These are phyloP conservation scores for Phytopythium montanum DNA, from an alignment of 352 stramenopile genomes.

Conservation along the genomic window DNA sequence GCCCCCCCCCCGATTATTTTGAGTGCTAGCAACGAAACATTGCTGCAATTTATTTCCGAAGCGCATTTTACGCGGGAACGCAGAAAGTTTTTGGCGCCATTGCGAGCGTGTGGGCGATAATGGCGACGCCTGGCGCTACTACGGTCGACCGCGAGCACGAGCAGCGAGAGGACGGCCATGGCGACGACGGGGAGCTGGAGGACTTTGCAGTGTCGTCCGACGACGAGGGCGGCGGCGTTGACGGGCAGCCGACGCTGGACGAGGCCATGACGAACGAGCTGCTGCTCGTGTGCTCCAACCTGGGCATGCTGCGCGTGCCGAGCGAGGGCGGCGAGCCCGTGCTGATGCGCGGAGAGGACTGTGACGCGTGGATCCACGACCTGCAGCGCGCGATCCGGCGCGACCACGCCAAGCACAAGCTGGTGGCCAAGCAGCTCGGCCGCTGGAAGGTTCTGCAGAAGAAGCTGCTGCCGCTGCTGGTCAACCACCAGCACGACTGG, in stretches of 20 bases:
- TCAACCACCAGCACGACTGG: constrained; percentile 87
- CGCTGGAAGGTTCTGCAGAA: constrained; percentile 88
- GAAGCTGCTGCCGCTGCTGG: constrained; percentile 78
- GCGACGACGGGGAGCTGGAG: constrained; percentile 39
- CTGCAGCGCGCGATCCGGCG: constrained; percentile 76
- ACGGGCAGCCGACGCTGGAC: constrained; percentile 42
- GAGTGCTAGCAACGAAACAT: too few species aligned
- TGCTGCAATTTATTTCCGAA: too few species aligned
- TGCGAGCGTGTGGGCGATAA: constrained; percentile 9
- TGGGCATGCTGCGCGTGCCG: constrained; percentile 72
- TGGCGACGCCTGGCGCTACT: constrained; percentile 5
- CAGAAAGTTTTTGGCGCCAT: too few species aligned
- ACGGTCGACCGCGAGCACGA: constrained; percentile 2
- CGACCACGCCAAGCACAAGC: constrained; percentile 79
- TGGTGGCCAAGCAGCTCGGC: constrained; percentile 81
- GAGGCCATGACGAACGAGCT: constrained; percentile 85
- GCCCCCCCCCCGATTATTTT: too few species aligned
- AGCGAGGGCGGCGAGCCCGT: constrained; percentile 50
- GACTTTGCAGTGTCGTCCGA: constrained; percentile 58
- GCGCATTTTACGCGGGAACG: too few species aligned
- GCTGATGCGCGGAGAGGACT: constrained; percentile 83
- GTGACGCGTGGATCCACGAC: constrained; percentile 82
- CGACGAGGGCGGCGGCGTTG: constrained; percentile 29
- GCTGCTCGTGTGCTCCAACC: constrained; percentile 85
- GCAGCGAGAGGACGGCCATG: constrained; percentile 11